Conservation (phyloP, 371 early-diverging fungal species). For the Choanephora cucurbitarum region DNA sequence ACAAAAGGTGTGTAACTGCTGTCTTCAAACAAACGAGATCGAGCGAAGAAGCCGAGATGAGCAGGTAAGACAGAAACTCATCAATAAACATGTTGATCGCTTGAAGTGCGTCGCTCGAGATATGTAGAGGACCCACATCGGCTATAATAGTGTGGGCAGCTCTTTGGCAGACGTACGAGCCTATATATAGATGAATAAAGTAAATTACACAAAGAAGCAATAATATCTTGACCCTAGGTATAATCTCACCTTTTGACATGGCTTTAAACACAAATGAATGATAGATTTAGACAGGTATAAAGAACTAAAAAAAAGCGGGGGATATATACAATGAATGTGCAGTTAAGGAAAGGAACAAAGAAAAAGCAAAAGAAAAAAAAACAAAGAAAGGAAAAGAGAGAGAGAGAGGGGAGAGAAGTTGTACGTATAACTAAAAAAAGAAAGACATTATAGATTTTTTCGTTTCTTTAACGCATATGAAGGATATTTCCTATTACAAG, state of each 20-base stretch:
- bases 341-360: not conserved
- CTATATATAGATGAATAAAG: not conserved
- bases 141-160: conserved; percentile 69
- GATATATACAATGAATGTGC: not conserved
- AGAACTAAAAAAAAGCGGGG: not conserved
- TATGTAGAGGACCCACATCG: conserved; percentile 57
- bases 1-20: conserved; percentile 46
- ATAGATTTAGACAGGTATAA: not conserved
- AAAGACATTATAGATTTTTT: too few species aligned
- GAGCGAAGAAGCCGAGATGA: conserved; percentile 47
- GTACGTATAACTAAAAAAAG: too few species aligned
- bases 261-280: not conserved
- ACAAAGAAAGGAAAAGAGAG: too few species aligned
- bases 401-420: too few species aligned
- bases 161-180: conserved; percentile 58
- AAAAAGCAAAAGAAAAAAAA: too few species aligned
- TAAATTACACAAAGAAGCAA: too few species aligned
- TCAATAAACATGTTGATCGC: conserved; percentile 64
- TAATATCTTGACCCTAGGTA: not conserved
- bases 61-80: conserved; percentile 54
- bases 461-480: too few species aligned
- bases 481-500: not conserved
- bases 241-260: not conserved
- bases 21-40: conserved; percentile 55
- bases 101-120: conserved; percentile 63